Base-by-base conservation (phyloP, 2,329 filamentous ascomycete genomes). In the Hortaea sp. region DNA sequence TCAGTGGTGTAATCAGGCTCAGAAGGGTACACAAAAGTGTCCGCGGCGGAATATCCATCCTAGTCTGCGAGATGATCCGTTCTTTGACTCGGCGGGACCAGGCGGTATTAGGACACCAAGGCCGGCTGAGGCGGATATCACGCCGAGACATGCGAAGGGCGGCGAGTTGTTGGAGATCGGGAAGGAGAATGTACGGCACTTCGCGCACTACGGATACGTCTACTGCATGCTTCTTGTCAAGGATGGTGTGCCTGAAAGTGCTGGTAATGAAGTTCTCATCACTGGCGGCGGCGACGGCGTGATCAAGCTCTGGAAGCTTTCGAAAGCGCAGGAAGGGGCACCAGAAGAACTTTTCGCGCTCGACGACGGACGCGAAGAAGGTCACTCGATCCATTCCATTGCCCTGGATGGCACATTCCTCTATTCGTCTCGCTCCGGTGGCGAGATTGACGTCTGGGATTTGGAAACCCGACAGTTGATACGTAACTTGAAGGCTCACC, bases 401-500 rank as follows among this genome's bases (percentile, higher is more conserved):
- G 83, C 86, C 5, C 76, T 94, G 2, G 89, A 97, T 51, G 88
- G 88, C 0, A 89, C 88, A 0, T 94, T 98, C 54, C 74, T 98
- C 4, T 98, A 97, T 62, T 87, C 85, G 49, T 92, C 92, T 41
- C 85, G 94, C 56, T 77, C 88, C 1, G 82, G 86, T 35, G 94
- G 92, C 20, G 78, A 94, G 43, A 80, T 98, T 49, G 90, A 97
- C 63, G 79, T 98, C 7, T 98, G 94, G 90, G 94, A 98, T 62
- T 74, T 98, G 10, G 90, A 97, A 62, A 97, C 92, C 0, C 82
- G 84, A 45, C 92, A 98, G 66, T 82, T 92, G 42, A 75, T 98
- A 39, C 78, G 92, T 47, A 88, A 87, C 12, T 84, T 98, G 60
- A 88, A 85, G 60, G 81, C 84, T 1, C 84, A 88, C 56, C 79